Base-by-base conservation (phyloP, 2,329 filamentous ascomycete genomes). In the Trichoderma sp. region DNA sequence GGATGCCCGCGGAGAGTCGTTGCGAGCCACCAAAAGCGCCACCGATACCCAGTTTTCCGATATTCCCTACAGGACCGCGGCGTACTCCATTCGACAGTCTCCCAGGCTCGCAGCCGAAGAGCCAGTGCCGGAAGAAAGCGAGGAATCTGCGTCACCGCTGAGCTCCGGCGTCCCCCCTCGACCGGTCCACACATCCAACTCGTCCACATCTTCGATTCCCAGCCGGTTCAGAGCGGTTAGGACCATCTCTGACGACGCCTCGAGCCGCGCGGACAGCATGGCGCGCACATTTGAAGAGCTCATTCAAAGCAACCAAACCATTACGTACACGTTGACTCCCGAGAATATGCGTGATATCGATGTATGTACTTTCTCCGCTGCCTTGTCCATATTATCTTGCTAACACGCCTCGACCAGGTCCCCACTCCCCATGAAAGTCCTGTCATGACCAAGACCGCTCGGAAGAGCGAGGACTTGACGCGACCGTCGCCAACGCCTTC, bases 261-360 rank as follows among this genome's bases (percentile, higher is more conserved):
- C 76, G 19, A 81, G 73, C 64, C 80, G 78, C 6, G 77, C 80
- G 7, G 85, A 86, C 52, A 85, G 88, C 65, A 85, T 89, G 56
- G 84, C 86, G 10, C 86, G 84, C 54, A 87, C 90, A 70, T 89
- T 95, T 71, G 91, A 95, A 72, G 85, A 93, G 70, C 81, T 94
- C 58, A 93, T 95, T 68, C 87, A 91, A 64, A 93, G 91, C 74
- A 89, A 92, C 70, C 87, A 93, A 73, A 94, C 91, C 1, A 88
- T 94, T 50, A 91, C 91, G 71, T 94, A 90, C 74, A 94, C 91
- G 1, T 81, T 94, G 30, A 95, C 91, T 0, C 91, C 91, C 0
- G 88, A 90, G 72, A 91, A 84, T 70, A 91, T 94, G 85, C 88
- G 90, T 67, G 85, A 91, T 69, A 88, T 91, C 71, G 88, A 91